A percentile compares a stretch with the other conserved stretches of the same genome.
phyloP scores from a whole-genome alignment of 345 rosid species.

The Diplotaxis tenuifolia region DNA sequence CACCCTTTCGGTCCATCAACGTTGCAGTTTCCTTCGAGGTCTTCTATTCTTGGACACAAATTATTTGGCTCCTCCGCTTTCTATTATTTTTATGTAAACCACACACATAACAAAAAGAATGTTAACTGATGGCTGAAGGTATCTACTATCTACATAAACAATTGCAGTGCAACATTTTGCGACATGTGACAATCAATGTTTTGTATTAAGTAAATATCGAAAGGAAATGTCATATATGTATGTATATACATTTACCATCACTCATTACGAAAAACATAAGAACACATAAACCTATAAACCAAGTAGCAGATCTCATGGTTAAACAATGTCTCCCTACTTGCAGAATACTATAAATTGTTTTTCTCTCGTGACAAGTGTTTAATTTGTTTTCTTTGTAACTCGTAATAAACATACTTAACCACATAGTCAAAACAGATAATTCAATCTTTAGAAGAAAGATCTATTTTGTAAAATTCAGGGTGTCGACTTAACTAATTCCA shows the following conservation, averaged over 20 bases:
- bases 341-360: neutral
- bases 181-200: no score
- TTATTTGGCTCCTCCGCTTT: neutral
- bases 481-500: neutral
- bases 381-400: neutral
- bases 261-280: neutral
- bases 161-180: no score
- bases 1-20: neutral
- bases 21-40: conserved; percentile 4
- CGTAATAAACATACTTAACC: neutral
- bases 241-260: conserved; percentile 1
- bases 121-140: neutral
- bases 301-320: conserved; percentile 15
- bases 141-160: no score
- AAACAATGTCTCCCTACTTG: neutral
- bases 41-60: conserved; percentile 10
- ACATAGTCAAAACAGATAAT: neutral
- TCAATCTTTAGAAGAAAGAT: neutral
- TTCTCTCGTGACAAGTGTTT: neutral
- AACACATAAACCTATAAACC: conserved; percentile 3
- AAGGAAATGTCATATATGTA: neutral
- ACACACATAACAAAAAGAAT: neutral
- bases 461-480: neutral
- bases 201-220: neutral
- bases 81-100: neutral